Base-by-base conservation (phyloP, 2,329 filamentous ascomycete genomes). In the Botrytis pseudocinerea region DNA sequence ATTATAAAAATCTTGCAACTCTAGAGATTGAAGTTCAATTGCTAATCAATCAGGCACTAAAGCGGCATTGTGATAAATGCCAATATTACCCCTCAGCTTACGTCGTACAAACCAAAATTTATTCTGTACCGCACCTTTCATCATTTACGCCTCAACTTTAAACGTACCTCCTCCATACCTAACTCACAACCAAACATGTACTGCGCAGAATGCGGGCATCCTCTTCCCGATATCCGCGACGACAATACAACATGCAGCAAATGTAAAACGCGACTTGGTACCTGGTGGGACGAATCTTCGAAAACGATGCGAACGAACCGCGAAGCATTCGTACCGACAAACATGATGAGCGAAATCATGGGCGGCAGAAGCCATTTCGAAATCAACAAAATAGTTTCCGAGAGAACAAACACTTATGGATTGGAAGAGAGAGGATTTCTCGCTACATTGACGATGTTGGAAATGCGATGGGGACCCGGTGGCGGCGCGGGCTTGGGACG, bases 381-480 rank as follows among this genome's bases (percentile, higher is more conserved):
- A 40, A 70, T 65, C 10, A 71, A 72, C n/a, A 68, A 70, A 38
- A 76, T 69, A 72, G 77, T 78, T 75, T 72, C 71, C 14, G 40
- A 69, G 42, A 69, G 79, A 60, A 74, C 51, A 62, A 81, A 81
- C 70, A 74, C 35, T 18, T 76, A 89, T 79, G 87, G 87, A 54
- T 89, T 91, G 78, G 89, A 91, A 81, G 89, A 91, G 82, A 84
- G 89, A 74, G 87, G 85, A 80, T 91, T 91, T 80, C 85, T 86
- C 3, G 87, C 87, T 1, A 88, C 87, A 25, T 84, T 91, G 79
- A 86, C 90, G 12, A 42, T 72, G 51, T 10, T 72, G 18, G 70
- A 78, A 87, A 87, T 77, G 84, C 91, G 71, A 89, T 91, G 80
- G 87, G 87, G 62, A 88, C 90, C 81, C 90, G 88, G 79, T 87